Percentiles rank a stretch among this genome's conserved stretches.
phyloP scores from a whole-genome alignment of 2,329 filamentous ascomycete genomes.

The Hypoxylon sp. region DNA sequence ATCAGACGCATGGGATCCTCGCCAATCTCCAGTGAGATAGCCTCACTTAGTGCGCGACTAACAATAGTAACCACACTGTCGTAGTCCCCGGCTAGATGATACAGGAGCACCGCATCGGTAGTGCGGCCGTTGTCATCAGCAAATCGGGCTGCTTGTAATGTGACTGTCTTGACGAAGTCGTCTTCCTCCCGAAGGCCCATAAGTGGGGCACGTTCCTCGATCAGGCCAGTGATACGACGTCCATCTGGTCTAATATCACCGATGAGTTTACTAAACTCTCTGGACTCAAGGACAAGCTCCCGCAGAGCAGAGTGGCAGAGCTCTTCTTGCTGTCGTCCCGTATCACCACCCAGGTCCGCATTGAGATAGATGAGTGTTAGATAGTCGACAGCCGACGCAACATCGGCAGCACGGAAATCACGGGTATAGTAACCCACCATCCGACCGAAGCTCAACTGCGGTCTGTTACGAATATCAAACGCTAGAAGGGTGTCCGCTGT shows the following conservation, averaged over 20 bases:
- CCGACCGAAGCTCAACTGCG: conserved; percentile 94
- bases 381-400: conserved; percentile 93
- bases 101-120: conserved; percentile 93
- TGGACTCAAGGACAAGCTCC: conserved; percentile 95
- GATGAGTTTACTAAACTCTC: conserved; percentile 93
- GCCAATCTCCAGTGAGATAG: conserved; percentile 87
- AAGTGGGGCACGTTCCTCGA: conserved; percentile 86
- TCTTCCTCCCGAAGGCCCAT: conserved; percentile 85
- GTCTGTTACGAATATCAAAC: conserved; percentile 76
- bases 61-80: conserved; percentile 93
- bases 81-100: conserved; percentile 95
- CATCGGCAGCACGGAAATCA: conserved; percentile 92
- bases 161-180: conserved; percentile 92
- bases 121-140: conserved; percentile 95
- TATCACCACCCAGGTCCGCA: conserved; percentile 80
- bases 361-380: conserved; percentile 93
- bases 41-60: conserved; percentile 90
- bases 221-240: conserved; percentile 85
- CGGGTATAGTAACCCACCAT: conserved; percentile 96
- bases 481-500: conserved; percentile 79
- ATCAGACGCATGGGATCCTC: conserved; percentile 84
- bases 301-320: conserved; percentile 94
- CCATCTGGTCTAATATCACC: conserved; percentile 93
- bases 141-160: conserved; percentile 89
- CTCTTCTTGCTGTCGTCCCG: conserved; percentile 81